Evolutionary conservation across 768 basidiomycete genomes (phyloP).

Genomic region (Daedaleopsis sinensis): DNA sequence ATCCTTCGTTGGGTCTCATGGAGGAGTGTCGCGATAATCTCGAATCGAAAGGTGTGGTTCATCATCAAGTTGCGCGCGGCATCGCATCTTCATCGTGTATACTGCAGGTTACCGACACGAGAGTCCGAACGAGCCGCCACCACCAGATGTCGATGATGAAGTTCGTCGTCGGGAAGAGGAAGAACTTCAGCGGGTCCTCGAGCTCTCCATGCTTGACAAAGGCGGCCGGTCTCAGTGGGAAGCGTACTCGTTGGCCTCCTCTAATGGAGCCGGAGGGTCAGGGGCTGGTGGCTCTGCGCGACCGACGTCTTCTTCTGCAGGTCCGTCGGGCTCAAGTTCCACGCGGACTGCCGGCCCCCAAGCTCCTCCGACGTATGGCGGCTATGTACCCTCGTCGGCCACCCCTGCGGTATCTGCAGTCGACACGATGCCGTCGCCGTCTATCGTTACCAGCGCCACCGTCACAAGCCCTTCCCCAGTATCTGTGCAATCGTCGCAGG

Average conservation of each 20-base stretch:
- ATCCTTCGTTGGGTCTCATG: constrained; percentile 85
- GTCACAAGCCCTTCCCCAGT: constrained; percentile 29
- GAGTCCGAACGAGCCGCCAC: constrained; percentile 59
- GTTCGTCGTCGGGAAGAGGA: constrained; percentile 87
- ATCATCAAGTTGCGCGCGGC: not conserved
- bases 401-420: constrained; percentile 45
- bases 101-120: constrained; percentile 73
- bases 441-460: constrained; percentile 27
- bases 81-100: not conserved
- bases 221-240: constrained; percentile 72
- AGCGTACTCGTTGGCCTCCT: constrained; percentile 42
- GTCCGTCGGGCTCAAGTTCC: constrained; percentile 13
- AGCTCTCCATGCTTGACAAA: constrained; percentile 91
- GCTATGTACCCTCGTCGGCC: constrained; percentile 58
- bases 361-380: constrained; percentile 47
- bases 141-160: constrained; percentile 76
- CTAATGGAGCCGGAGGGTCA: constrained; percentile 39
- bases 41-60: constrained; percentile 71
- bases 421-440: not conserved
- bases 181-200: constrained; percentile 89
- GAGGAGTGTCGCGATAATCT: constrained; percentile 84
- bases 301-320: constrained; percentile 14
- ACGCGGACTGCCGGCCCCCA: constrained; percentile 17
- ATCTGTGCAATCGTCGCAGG: constrained; percentile 30
- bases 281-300: constrained; percentile 27